Evolutionary conservation across 2,329 filamentous ascomycete genomes (phyloP), one percentile per base, ranked within the genome.

Genomic region (Talaromyces sp.): DNA sequence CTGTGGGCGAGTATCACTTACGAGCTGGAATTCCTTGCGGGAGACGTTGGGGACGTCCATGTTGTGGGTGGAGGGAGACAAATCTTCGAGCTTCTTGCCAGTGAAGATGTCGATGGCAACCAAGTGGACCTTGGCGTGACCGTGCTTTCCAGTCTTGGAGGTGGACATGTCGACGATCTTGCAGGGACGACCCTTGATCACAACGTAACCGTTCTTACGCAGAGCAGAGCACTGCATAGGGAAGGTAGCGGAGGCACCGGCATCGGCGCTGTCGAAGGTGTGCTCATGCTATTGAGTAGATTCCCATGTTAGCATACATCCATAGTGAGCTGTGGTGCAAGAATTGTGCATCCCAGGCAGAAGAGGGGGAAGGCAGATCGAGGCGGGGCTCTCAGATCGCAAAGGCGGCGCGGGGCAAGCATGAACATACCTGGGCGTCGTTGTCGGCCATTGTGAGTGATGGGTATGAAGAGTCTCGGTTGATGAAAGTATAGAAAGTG

Each of bases 81-180:
- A 89, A 85, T 99, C 96, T 87, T 99, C 95, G 73, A 97, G 88
- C 90, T 99, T 99, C 92, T 97, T 99, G 88, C 87, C 87, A 72
- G 93, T 99, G 90, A 99, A 99, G 86, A 99, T 98, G 82, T 99
- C 95, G 81, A 96, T 88, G 79, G 93, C 95, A 78, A 97, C 90
- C 76, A 99, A 85, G 85, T 99, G 94, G 82, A 99, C 95, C 90
- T 99, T 99, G 85, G 95, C 95, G 91, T 99, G 96, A 83, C 95
- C 95, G 91, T 99, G 95, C 92, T 99, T 99, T 85, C 95, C 95
- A 74, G 95, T 99, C 93, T 99, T 99, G 82, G 95, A 99, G 86
- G 95, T 99, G 74, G 93, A 97, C 96, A 99, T 99, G 80, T 99
- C 95, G 82, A 98, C 92, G 77, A 99, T 99, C 91, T 98, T 99